Percentiles rank a stretch among this genome's conserved stretches.
phyloP scores from a whole-genome alignment of 805 yeast genomes.

The Pichia nakasei region DNA sequence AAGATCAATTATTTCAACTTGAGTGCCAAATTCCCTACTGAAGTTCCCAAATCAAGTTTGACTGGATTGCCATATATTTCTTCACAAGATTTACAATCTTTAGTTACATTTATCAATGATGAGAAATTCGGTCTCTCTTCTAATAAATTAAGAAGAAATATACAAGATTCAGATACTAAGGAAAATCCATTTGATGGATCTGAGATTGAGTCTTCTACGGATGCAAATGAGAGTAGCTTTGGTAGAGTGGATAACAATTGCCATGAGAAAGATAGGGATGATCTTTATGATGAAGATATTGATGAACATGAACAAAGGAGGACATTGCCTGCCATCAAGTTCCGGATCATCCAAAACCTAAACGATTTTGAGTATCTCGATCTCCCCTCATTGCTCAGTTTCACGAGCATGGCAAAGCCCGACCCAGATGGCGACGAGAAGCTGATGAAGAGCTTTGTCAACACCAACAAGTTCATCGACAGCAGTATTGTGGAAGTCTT shows the following conservation, averaged over 20 bases:
- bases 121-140: conserved; percentile 26
- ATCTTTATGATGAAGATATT: not conserved
- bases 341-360: conserved; percentile 37
- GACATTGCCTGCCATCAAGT: conserved; percentile 29
- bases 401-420: conserved; percentile 13
- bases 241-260: not conserved
- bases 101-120: conserved; percentile 53
- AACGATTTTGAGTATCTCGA: conserved; percentile 34
- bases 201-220: conserved; percentile 15
- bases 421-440: conserved; percentile 8
- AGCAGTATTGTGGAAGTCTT: conserved; percentile 22
- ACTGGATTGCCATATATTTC: conserved; percentile 49
- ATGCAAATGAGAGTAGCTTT: conserved; percentile 17
- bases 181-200: conserved; percentile 23
- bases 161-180: conserved; percentile 3
- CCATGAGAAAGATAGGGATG: not conserved
- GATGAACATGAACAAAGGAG: not conserved
- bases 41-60: conserved; percentile 41
- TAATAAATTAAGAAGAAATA: conserved; percentile 9
- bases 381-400: conserved; percentile 18
- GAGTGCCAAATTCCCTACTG: conserved; percentile 44
- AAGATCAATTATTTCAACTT: conserved; percentile 56
- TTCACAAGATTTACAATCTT: conserved; percentile 49
- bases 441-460: conserved; percentile 14
- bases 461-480: conserved; percentile 26